Percentiles rank a stretch among this genome's conserved stretches.
Evolutionary conservation across 495 filamentous ascomycete genomes (phyloP).

Genomic region (Penicillium bialowiezense): DNA sequence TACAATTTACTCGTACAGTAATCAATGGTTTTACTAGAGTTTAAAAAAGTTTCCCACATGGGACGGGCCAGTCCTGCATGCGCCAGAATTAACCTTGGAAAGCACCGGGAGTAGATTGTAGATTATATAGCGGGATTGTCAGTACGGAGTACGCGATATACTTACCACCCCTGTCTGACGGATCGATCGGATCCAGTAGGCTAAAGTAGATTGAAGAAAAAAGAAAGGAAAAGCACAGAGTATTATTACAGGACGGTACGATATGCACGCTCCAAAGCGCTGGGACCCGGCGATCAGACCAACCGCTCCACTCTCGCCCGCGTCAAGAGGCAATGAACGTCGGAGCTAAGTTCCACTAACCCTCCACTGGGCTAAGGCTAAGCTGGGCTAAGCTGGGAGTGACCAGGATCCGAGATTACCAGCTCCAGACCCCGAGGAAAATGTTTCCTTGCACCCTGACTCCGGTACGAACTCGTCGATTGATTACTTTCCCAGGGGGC

Average conservation of each 20-base stretch:
- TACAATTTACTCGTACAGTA: no score
- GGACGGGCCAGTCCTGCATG: slow-evolving; percentile 1
- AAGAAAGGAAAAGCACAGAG: not conserved
- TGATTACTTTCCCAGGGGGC: slow-evolving; percentile 2
- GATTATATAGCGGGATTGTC: no score
- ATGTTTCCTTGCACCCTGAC: not conserved
- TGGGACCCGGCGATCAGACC: slow-evolving; percentile 1
- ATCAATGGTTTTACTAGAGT: not conserved
- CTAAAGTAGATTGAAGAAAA: no score
- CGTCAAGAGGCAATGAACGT: slow-evolving; percentile 8
- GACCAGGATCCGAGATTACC: not conserved
- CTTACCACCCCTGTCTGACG: no score
- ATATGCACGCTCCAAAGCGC: not conserved
- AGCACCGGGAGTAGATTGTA: not conserved
- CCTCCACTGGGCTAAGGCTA: no score
- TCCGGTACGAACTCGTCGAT: not conserved
- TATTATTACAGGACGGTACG: not conserved
- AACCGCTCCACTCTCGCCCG: not conserved
- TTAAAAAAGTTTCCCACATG: not conserved
- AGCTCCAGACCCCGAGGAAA: not conserved
- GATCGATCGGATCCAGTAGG: no score
- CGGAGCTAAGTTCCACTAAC: not conserved
- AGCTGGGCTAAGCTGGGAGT: no score
- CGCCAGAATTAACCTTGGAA: no score
- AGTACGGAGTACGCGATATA: no score